A percentile compares a stretch with the other conserved stretches of the same genome.
Evolutionary conservation across 352 stramenopile species (phyloP).

Genomic region (Globisporangium sylvaticum): DNA sequence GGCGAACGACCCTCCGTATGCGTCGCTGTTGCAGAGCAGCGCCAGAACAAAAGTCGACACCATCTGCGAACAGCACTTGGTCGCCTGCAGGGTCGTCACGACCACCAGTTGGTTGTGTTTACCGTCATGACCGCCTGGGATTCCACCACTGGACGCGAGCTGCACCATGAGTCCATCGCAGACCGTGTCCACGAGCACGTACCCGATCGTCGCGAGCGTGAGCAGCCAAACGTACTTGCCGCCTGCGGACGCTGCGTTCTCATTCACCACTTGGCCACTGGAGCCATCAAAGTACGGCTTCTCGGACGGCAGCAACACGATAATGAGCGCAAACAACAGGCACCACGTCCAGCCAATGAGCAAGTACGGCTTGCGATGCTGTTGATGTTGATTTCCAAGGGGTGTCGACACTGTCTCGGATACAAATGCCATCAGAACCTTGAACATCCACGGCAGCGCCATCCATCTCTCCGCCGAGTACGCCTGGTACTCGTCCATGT

Average conservation of each 20-base stretch:
- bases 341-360: slow-evolving; percentile 38
- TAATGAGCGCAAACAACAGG: slow-evolving; percentile 39
- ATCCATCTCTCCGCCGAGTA: slow-evolving; percentile 49
- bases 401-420: slow-evolving; percentile 33
- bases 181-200: slow-evolving; percentile 43
- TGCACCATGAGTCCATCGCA: slow-evolving; percentile 46
- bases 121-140: background rate
- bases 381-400: background rate
- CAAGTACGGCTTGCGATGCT: slow-evolving; percentile 12
- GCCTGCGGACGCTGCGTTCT: slow-evolving; percentile 26
- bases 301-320: slow-evolving; percentile 28
- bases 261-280: slow-evolving; percentile 28
- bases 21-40: slow-evolving; percentile 50
- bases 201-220: slow-evolving; percentile 41
- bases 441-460: slow-evolving; percentile 55
- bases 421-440: slow-evolving; percentile 42
- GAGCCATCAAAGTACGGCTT: slow-evolving; percentile 29
- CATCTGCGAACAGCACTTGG: slow-evolving; percentile 36
- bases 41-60: slow-evolving; percentile 37
- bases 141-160: slow-evolving; percentile 17
- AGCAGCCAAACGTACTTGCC: slow-evolving; percentile 49
- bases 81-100: slow-evolving; percentile 38
- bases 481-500: slow-evolving; percentile 65
- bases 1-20: slow-evolving; percentile 47
- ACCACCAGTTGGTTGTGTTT: background rate